Evolutionary conservation across 306 rosid genomes (phyloP), one percentile per base, ranked within the genome.

Genomic region (Fragaria ananassa): DNA sequence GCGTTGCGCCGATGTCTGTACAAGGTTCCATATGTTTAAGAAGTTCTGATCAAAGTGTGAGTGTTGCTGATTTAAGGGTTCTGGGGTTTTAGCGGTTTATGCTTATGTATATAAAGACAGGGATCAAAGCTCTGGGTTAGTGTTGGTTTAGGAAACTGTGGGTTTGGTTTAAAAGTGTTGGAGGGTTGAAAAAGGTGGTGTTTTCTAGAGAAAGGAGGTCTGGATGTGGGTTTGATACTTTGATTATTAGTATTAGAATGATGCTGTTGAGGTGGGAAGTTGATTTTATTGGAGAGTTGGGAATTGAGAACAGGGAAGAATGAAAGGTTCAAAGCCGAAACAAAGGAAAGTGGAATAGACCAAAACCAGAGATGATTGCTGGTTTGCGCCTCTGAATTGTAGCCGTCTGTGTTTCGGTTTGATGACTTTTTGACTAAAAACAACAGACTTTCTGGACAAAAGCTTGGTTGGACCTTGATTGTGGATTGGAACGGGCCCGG

Each of bases 11-110:
- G 3, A 78, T 13, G 41, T 71, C 35, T 68, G 66, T 83, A n/a
- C 86, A 37, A 47, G 79, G 14, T 42, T 76, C 90, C 96, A 84
- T 87, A 35, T 14, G 15, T 39, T 18, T 0, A 10, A 47, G 5
- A 23, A 23, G 10, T n/a, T 6, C 41, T 65, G 0, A 5, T 1
- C 29, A 19, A 46, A 18, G 25, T 2, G 34, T 34, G 21, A 14
- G 14, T 67, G 57, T 10, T 21, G 46, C 18, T n/a, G 17, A 37
- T 0, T 18, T 44, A 21, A 17, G 41, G 18, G 39, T 25, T 2
- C 0, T 76, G 66, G 72, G 46, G 3, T 70, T 31, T 35, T 17
- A 63, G 34, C 1, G 19, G 53, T 69, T 80, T 34, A 5, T 50
- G n/a, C 8, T 13, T 6, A 9, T 13, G 66, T 63, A 19, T n/a